Evolutionary conservation across 108 stramenopile genomes (phyloP), one percentile per base, ranked within the genome.

Genomic region (Nannochloropsis oceanica): DNA sequence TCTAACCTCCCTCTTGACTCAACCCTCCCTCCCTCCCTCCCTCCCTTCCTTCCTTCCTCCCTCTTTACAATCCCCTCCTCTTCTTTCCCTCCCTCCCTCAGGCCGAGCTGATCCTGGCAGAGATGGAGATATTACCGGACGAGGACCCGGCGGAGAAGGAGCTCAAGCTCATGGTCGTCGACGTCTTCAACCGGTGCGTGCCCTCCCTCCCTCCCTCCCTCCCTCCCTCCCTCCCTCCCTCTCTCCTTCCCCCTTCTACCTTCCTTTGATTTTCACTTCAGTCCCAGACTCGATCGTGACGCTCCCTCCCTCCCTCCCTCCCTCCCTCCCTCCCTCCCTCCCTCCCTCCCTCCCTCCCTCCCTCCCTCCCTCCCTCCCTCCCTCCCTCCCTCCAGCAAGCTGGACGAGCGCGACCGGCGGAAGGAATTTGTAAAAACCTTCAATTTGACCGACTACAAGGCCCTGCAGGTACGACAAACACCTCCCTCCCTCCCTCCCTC

Each of bases 391-490:
- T 50, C 46, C 46, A 50, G 46, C 14, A 95, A 95, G 84, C 91
- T 96, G 43, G 95, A 94, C 80, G 96, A 96, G 86, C 90, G 97
- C 25, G 95, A 95, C 81, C 87, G 88, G 34, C 90, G 96, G 26
- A 96, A 95, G 90, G 85, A 91, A 44, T 98, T 96, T 88, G 88
- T 96, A 44, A 44, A 94, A 13, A 93, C 92, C 42, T 50, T 14
- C 46, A 50, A 50, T 50, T 18, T 50, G 14, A 50, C 18, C 46
- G 46, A 50, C 46, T 50, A 50, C 46, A 50, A 50, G 46, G 46
- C 46, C 18, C 46, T 50, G 14, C 46, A 50, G 46, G 46, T 50
- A 13, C 18, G 46, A n/a, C n/a, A n/a, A n/a, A n/a, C n/a, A n/a
- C n/a, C n/a, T n/a, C n/a, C n/a, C n/a, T n/a, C n/a, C n/a, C 18